These are phyloP conservation scores for Dentipellis fragilis DNA, from an alignment of 768 basidiomycete genomes.

Conservation along the genomic window DNA sequence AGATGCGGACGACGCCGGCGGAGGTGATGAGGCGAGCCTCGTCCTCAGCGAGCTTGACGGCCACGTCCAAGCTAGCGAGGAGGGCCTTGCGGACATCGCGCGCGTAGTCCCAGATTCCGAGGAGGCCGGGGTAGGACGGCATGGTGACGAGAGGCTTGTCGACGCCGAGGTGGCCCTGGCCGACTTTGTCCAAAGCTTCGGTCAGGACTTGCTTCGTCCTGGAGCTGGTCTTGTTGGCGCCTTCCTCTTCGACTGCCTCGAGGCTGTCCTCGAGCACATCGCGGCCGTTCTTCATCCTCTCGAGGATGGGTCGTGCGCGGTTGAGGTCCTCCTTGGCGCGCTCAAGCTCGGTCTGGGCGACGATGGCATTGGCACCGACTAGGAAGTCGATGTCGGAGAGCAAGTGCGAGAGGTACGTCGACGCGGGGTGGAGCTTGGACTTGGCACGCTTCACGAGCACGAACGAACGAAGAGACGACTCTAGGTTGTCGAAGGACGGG, in stretches of 20 bases:
- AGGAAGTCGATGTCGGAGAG: slow-evolving; percentile 85
- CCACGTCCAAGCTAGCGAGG: slow-evolving; percentile 73
- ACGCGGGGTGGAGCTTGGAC: slow-evolving; percentile 89
- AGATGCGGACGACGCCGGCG: slow-evolving; percentile 55
- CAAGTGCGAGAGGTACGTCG: slow-evolving; percentile 86
- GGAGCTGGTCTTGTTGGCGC: slow-evolving; percentile 40
- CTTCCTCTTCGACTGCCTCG: slow-evolving; percentile 70
- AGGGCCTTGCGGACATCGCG: slow-evolving; percentile 67
- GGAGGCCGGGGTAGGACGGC: slow-evolving; percentile 76
- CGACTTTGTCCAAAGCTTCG: slow-evolving; percentile 67
- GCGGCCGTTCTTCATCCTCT: slow-evolving; percentile 71
- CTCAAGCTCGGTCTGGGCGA: slow-evolving; percentile 71
- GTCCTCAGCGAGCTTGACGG: slow-evolving; percentile 72
- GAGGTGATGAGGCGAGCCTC: slow-evolving; percentile 66
- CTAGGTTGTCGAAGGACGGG: slow-evolving; percentile 77
- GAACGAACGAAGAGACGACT: slow-evolving; percentile 84
- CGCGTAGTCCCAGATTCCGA: slow-evolving; percentile 81
- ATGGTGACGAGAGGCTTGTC: slow-evolving; percentile 36
- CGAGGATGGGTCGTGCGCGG: slow-evolving; percentile 67
- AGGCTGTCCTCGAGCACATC: slow-evolving; percentile 73
- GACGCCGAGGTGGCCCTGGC: slow-evolving; percentile 61
- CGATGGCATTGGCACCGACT: slow-evolving; percentile 73
- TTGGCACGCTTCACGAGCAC: slow-evolving; percentile 93
- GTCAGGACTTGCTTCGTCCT: slow-evolving; percentile 51
- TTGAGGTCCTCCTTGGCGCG: slow-evolving; percentile 63